These are phyloP conservation scores for Penicillium frequentans DNA, from an alignment of 2,329 filamentous ascomycete genomes.

Conservation along the genomic window DNA sequence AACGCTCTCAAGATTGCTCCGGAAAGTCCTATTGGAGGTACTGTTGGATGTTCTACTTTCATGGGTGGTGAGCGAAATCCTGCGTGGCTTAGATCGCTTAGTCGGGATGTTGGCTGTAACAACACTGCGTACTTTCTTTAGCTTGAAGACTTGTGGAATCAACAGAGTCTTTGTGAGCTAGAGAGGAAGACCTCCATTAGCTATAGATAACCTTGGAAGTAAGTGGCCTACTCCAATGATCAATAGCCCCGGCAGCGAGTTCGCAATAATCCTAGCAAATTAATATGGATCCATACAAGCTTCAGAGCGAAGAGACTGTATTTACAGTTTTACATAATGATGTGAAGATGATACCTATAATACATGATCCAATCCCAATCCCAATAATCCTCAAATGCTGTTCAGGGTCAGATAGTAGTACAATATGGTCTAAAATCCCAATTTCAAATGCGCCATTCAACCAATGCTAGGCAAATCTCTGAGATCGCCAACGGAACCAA, in stretches of 20 bases:
- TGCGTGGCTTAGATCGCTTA: background rate
- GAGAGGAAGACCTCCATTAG: too few species aligned
- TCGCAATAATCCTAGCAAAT: background rate
- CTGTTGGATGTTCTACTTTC: background rate
- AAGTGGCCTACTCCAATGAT: too few species aligned
- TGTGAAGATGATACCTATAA: constrained; percentile 18
- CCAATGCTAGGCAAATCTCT: background rate
- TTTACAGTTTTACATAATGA: constrained; percentile 15
- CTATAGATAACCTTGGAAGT: too few species aligned
- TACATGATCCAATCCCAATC: constrained; percentile 15
- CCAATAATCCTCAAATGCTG: constrained; percentile 12
- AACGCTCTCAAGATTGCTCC: background rate
- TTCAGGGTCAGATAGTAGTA: constrained; percentile 7
- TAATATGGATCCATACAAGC: background rate
- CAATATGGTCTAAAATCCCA: constrained; percentile 9
- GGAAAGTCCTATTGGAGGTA: background rate
- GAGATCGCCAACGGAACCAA: background rate
- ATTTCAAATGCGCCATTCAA: constrained; percentile 9
- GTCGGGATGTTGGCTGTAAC: background rate
- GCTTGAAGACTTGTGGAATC: too few species aligned
- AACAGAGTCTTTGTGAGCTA: too few species aligned
- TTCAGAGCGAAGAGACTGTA: constrained; percentile 28
- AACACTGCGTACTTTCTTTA: background rate
- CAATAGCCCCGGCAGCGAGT: background rate
- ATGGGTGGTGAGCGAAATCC: background rate